Evolutionary conservation across 2,329 filamentous ascomycete genomes (phyloP), one percentile per base, ranked within the genome.

Genomic region (Pseudomassariella vexata): DNA sequence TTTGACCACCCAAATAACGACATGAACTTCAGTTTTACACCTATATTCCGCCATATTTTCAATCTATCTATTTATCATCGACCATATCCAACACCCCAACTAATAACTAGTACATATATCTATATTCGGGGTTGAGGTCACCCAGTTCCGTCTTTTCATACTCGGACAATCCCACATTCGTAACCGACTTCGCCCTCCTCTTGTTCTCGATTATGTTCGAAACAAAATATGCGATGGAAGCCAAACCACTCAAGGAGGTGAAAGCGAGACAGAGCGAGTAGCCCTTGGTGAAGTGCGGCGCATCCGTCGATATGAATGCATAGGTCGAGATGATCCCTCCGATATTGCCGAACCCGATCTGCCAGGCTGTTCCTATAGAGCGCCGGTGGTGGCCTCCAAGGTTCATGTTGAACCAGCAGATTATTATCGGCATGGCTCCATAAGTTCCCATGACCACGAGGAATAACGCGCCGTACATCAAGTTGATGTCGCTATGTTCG

Each of bases 321-420:
- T 79, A 88, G 0, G 83, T 85, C 9, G 84, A 72, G 39, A 89
- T 80, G 48, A 89, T 87, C 17, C 84, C 85, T 24, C 84, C 84
- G 22, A 87, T 76, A 47, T 88, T 89, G 9, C 84, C 84, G 43
- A 88, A 86, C 1, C 80, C 81, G 25, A 89, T 68, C 54, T 88
- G 83, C 80, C 81, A 88, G 1, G 81, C 84, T 7, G 76, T 76
- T 9, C 83, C 83, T 11, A 88, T 73, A n/a, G 53, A 41, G 2
- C 83, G 69, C 3, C 82, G 71, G 36, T 79, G 79, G 51, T 88
- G 84, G 0, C 82, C 83, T 3, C 76, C 76, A 2, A 87, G 63
- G 46, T 88, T 89, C 76, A 87, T 86, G 46, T 81, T 82, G 56
- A 82, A 88, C 83, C 84, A 89, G 55, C 82, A 88, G 6, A 88